These are phyloP conservation scores for Dendryphion nanum DNA, from an alignment of 2,329 filamentous ascomycete genomes.

Conservation along the genomic window DNA sequence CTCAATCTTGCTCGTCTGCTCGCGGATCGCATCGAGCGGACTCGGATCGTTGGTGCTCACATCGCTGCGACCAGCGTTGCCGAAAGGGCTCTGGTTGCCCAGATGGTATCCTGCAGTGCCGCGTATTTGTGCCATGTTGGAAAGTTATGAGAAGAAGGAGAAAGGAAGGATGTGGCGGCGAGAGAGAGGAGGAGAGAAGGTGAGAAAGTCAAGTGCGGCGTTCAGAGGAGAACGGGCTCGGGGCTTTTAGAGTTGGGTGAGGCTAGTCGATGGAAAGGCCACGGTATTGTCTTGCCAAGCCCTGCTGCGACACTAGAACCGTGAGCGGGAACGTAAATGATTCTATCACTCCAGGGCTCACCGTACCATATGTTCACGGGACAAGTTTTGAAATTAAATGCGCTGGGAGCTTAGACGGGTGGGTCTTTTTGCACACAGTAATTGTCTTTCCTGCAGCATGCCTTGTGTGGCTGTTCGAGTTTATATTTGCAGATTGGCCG, in stretches of 20 bases:
- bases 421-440: too few relatives aligned
- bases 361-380: too few relatives aligned
- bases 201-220: neutral
- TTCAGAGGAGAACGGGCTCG: neutral
- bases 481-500: too few relatives aligned
- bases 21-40: slow-evolving; percentile 82
- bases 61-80: slow-evolving; percentile 57
- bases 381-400: too few relatives aligned
- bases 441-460: too few relatives aligned
- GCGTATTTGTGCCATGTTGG: slow-evolving; percentile 58
- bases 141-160: slow-evolving; percentile 3
- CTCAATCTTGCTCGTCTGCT: slow-evolving; percentile 98
- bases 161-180: slow-evolving; percentile 3
- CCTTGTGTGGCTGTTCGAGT: too few relatives aligned
- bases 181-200: neutral
- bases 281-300: neutral
- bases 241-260: slow-evolving; percentile 23
- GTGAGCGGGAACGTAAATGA: too few relatives aligned
- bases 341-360: too few relatives aligned
- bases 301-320: neutral
- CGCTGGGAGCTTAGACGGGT: too few relatives aligned
- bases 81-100: slow-evolving; percentile 71
- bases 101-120: slow-evolving; percentile 78
- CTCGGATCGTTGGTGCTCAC: slow-evolving; percentile 64
- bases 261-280: neutral